phyloP scores from a whole-genome alignment of 2,329 filamentous ascomycete genomes.

The Ceratocystis colombiana region DNA sequence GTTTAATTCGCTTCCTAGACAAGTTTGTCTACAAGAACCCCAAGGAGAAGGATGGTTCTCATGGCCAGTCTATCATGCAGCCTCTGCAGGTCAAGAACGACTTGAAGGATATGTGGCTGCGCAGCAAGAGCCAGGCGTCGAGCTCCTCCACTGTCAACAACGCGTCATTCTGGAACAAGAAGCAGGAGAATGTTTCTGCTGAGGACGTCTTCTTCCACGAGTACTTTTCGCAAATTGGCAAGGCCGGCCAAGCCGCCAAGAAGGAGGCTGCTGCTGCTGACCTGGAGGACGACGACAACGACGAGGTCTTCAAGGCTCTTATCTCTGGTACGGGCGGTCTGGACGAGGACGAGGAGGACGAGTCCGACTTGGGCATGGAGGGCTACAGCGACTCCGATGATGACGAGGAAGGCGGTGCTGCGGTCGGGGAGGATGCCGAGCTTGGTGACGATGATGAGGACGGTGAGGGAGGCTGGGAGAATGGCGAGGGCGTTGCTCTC shows the following conservation, averaged over 20 bases:
- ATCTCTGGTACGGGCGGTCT: conserved; percentile 66
- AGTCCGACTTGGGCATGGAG: conserved; percentile 42
- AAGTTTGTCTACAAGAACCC: conserved; percentile 97
- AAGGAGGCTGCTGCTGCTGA: conserved; percentile 39
- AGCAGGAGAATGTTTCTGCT: conserved; percentile 71
- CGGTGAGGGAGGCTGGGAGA: conserved; percentile 40
- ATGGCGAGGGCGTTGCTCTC: conserved; percentile 27
- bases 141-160: conserved; percentile 56
- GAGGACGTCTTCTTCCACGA: conserved; percentile 98
- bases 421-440: conserved; percentile 38
- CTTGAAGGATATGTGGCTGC: conserved; percentile 47
- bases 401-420: conserved; percentile 42
- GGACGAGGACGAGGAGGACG: conserved; percentile 56
- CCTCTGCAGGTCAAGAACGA: conserved; percentile 53
- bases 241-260: conserved; percentile 46
- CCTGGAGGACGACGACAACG: conserved; percentile 43
- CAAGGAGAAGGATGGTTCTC: conserved; percentile 56
- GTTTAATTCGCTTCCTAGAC: conserved; percentile 89
- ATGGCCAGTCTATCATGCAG: conserved; percentile 93
- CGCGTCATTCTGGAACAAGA: conserved; percentile 84
- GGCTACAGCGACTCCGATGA: conserved; percentile 43
- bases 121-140: conserved; percentile 39
- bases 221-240: conserved; percentile 74
- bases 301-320: conserved; percentile 81
- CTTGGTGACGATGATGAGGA: conserved; percentile 39